Evolutionary conservation across 2,329 filamentous ascomycete species (phyloP).

Genomic region (Cercospora sp.): DNA sequence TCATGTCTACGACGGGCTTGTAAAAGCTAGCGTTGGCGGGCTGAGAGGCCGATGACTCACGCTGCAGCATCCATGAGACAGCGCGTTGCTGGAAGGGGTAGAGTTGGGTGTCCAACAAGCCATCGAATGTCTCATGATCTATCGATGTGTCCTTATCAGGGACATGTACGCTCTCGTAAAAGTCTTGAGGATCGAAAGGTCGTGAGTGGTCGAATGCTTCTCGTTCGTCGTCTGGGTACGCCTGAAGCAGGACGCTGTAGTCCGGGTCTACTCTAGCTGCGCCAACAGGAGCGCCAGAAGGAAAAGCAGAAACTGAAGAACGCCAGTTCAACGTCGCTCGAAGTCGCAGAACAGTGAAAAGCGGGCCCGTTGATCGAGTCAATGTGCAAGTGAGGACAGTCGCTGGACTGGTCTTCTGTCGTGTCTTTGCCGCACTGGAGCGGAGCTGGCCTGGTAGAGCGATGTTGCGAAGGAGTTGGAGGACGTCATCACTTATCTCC

Average conservation of each 20-base stretch:
- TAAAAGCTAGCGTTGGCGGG: conserved; percentile 18
- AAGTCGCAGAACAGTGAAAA: conserved; percentile 33
- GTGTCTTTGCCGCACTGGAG: not conserved
- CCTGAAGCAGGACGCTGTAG: conserved; percentile 29
- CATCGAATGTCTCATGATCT: conserved; percentile 15
- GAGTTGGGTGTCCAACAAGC: conserved; percentile 44
- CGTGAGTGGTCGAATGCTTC: conserved; percentile 28
- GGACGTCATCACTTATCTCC: conserved; percentile 19
- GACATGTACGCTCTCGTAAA: conserved; percentile 69
- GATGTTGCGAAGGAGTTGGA: conserved; percentile 25
- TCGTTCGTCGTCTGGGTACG: conserved; percentile 30
- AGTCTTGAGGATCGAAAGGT: conserved; percentile 56
- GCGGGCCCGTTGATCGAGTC: conserved; percentile 29
- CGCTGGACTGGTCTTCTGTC: conserved; percentile 23
- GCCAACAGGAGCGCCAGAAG: conserved; percentile 29
- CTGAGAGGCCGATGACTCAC: conserved; percentile 55
- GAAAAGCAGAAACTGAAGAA: conserved; percentile 37
- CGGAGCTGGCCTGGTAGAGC: conserved; percentile 24
- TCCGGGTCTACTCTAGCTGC: conserved; percentile 33
- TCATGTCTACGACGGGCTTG: conserved; percentile 45
- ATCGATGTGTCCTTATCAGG: conserved; percentile 49
- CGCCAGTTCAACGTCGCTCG: conserved; percentile 34
- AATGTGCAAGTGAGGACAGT: conserved; percentile 28
- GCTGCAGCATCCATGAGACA: conserved; percentile 67
- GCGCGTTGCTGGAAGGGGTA: conserved; percentile 74